phyloP scores from a whole-genome alignment of 1,139 yeast genomes.

The Zygosaccharomyces sapae region DNA sequence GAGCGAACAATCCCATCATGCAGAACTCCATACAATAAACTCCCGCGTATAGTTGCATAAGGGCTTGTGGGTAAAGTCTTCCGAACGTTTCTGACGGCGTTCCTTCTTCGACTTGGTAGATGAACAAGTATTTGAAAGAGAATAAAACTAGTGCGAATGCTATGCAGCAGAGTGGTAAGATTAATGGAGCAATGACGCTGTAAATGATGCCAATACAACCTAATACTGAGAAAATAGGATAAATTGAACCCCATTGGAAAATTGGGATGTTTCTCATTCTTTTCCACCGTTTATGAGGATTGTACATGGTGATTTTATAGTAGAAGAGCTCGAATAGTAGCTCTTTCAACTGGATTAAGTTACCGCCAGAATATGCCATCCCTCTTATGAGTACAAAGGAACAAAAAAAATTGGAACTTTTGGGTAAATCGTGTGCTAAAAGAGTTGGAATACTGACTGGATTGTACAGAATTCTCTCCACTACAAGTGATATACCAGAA shows the following conservation, averaged over 20 bases:
- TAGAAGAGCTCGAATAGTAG: slow-evolving; percentile 42
- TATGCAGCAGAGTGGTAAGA: slow-evolving; percentile 57
- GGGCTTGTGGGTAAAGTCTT: slow-evolving; percentile 63
- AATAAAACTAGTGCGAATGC: slow-evolving; percentile 54
- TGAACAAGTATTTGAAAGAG: slow-evolving; percentile 67
- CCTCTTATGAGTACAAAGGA: slow-evolving; percentile 72
- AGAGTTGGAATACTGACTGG: slow-evolving; percentile 71
- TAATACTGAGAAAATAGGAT: slow-evolving; percentile 70
- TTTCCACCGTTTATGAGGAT: slow-evolving; percentile 57
- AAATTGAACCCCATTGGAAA: slow-evolving; percentile 72
- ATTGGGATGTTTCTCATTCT: slow-evolving; percentile 44
- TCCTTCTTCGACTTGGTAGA: slow-evolving; percentile 47
- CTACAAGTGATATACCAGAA: slow-evolving; percentile 67
- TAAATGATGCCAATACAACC: slow-evolving; percentile 75
- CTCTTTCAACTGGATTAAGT: slow-evolving; percentile 53
- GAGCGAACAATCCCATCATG: slow-evolving; percentile 66
- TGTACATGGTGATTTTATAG: slow-evolving; percentile 42
- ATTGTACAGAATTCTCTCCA: slow-evolving; percentile 59
- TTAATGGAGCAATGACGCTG: slow-evolving; percentile 72
- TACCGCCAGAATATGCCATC: slow-evolving; percentile 65
- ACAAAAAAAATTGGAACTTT: slow-evolving; percentile 76
- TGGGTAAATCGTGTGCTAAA: slow-evolving; percentile 71
- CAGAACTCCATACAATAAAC: slow-evolving; percentile 75
- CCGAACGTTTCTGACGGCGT: slow-evolving; percentile 67
- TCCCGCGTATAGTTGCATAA: slow-evolving; percentile 73